A percentile compares a stretch with the other conserved stretches of the same genome.
Evolutionary conservation across 805 yeast genomes (phyloP).

Genomic region (Yarrowia hollandica): DNA sequence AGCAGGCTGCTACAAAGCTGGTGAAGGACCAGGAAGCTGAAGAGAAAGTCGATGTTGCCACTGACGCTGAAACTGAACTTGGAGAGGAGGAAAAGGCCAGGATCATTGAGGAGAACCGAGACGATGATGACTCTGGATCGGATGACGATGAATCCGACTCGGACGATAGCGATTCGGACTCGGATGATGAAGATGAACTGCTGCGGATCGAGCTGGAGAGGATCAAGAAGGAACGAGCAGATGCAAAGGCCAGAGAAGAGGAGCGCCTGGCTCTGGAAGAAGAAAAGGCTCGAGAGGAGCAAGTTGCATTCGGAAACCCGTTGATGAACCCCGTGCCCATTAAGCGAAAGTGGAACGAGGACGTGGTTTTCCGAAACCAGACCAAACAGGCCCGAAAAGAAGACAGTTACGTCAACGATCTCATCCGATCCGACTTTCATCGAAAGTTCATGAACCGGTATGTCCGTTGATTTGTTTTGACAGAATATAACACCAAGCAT

Average conservation of each 20-base stretch:
- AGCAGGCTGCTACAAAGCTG: constrained; percentile 17
- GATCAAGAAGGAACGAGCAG: constrained; percentile 41
- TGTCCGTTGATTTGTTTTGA: constrained; percentile 33
- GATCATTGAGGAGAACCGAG: constrained; percentile 20
- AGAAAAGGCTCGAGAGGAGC: constrained; percentile 30
- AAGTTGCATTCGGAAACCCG: constrained; percentile 42
- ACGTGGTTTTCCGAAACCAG: constrained; percentile 42
- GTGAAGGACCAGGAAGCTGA: background rate
- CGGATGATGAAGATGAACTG: constrained; percentile 41
- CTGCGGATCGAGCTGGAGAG: constrained; percentile 41
- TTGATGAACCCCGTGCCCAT: constrained; percentile 37
- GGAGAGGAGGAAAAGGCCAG: background rate
- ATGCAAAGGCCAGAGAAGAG: constrained; percentile 35
- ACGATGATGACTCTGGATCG: constrained; percentile 32
- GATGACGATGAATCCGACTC: constrained; percentile 20
- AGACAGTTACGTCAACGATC: constrained; percentile 41
- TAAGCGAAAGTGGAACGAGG: constrained; percentile 42
- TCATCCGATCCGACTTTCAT: constrained; percentile 45
- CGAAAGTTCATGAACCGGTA: constrained; percentile 42
- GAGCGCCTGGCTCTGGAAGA: constrained; percentile 35
- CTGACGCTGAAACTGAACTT: background rate
- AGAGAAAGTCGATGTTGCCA: background rate
- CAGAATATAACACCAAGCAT: background rate
- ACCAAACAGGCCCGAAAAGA: constrained; percentile 37
- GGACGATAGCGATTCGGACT: constrained; percentile 33